A percentile compares a stretch with the other conserved stretches of the same genome.
phyloP scores from a whole-genome alignment of 371 early-diverging fungal species.

The Neoconidiobolus thromboides region DNA sequence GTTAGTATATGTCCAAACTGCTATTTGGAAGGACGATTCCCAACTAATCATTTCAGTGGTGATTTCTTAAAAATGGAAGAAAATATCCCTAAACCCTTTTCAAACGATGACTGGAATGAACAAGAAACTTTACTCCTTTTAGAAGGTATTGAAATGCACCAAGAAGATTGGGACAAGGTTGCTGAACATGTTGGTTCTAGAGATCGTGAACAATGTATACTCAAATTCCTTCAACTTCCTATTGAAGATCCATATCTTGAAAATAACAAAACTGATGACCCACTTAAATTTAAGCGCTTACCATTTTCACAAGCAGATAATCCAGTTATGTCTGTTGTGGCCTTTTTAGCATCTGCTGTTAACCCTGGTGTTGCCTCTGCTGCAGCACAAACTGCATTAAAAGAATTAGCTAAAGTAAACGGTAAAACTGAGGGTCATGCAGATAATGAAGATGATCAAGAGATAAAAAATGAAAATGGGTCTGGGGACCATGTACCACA shows the following conservation, averaged over 20 bases:
- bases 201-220: conserved; percentile 83
- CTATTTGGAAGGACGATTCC: conserved; percentile 87
- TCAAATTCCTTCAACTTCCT: conserved; percentile 87
- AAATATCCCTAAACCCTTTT: conserved; percentile 22
- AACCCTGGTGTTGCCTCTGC: conserved; percentile 78
- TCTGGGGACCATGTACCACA: background rate
- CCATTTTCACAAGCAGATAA: conserved; percentile 84
- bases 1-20: conserved; percentile 77
- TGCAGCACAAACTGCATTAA: conserved; percentile 56
- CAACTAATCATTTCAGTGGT: conserved; percentile 55
- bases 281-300: conserved; percentile 40
- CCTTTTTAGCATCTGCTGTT: conserved; percentile 84
- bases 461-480: conserved; percentile 2
- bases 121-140: conserved; percentile 85
- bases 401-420: conserved; percentile 17
- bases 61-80: conserved; percentile 68
- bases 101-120: conserved; percentile 70
- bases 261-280: conserved; percentile 14
- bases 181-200: conserved; percentile 86
- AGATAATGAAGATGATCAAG: background rate
- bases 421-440: background rate
- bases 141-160: conserved; percentile 90
- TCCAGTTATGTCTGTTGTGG: conserved; percentile 88
- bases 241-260: conserved; percentile 80
- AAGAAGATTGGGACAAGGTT: conserved; percentile 93